Conservation (phyloP, 495 filamentous ascomycete genomes). For the Ascobolus immersus region DNA sequence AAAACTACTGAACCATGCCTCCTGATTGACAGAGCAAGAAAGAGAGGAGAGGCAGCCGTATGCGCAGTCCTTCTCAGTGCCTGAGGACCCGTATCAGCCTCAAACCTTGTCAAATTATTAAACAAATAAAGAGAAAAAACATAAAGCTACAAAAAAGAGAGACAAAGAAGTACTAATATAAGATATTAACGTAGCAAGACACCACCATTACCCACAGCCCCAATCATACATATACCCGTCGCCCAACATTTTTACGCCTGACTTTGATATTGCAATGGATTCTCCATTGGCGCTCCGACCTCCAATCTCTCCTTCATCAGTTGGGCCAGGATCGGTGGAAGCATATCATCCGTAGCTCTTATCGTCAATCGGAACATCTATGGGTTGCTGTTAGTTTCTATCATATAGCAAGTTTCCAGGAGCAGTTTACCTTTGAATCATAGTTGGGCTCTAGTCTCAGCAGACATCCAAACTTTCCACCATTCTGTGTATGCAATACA, state of each 20-base stretch:
- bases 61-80: no score
- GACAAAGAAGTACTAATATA: neutral
- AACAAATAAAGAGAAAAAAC: neutral
- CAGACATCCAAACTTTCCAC: conserved; percentile 81
- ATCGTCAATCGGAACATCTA: conserved; percentile 93
- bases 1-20: no score
- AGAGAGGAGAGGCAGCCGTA: no score
- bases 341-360: conserved; percentile 70
- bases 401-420: neutral
- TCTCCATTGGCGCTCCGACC: conserved; percentile 22
- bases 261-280: neutral
- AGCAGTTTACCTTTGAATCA: conserved; percentile 43
- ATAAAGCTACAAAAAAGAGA: neutral
- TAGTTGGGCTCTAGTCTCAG: conserved; percentile 88
- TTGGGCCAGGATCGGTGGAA: conserved; percentile 56
- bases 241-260: neutral
- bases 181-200: neutral
- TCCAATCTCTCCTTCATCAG: conserved; percentile 63
- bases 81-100: no score
- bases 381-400: conserved; percentile 12
- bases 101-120: no score
- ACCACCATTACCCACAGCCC: no score
- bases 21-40: no score
- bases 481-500: conserved; percentile 57
- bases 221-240: no score